Evolutionary conservation across 176 grass and related monocot species (phyloP), one percentile per base, ranked within the genome.

Genomic region (Bothriochloa decipiens): DNA sequence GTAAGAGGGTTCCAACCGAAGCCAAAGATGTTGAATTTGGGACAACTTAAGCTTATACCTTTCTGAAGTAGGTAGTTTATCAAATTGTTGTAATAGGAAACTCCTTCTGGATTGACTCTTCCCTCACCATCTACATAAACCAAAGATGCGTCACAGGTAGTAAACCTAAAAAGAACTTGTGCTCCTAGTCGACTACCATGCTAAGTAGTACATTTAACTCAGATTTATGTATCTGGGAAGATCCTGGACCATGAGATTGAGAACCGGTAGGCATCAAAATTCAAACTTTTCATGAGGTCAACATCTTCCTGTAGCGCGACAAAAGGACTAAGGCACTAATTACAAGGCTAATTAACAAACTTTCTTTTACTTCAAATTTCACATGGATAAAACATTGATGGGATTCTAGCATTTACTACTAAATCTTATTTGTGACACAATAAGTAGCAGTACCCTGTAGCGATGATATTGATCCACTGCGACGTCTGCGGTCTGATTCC

Each of bases 161-260:
- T 28, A 55, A 79, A 86, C 57, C 53, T 7, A 35, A 41, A 22
- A 71, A 75, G 3, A 60, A 55, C 18, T 28, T 11, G 37, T 28
- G 50, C 29, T 25, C 10, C 8, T 66, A 35, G 29, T 35, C 4
- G 3, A 35, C 65, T 9, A 35, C 65, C 65, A 35, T 67, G 65
- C 0, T 35, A 67, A 14, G 18, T 53, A 58, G 7, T 58, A 77
- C 29, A 70, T 17, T 41, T 4, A 43, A 64, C 39, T 26, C 63
- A 79, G 9, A 43, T 37, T 42, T 47, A 32, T 50, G 10, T 81
- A 89, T 82, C 87, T 49, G 87, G 77, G 52, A 93, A 93, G 83
- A 93, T 93, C 79, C 91, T 93, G 55, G 91, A 91, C 91, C 91
- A 93, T 58, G 91, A 93, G 60, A 93, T 93, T 58, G 91, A 93